These are phyloP conservation scores for Trichoderma pleuroti DNA, from an alignment of 2,329 filamentous ascomycete species.

Conservation along the genomic window DNA sequence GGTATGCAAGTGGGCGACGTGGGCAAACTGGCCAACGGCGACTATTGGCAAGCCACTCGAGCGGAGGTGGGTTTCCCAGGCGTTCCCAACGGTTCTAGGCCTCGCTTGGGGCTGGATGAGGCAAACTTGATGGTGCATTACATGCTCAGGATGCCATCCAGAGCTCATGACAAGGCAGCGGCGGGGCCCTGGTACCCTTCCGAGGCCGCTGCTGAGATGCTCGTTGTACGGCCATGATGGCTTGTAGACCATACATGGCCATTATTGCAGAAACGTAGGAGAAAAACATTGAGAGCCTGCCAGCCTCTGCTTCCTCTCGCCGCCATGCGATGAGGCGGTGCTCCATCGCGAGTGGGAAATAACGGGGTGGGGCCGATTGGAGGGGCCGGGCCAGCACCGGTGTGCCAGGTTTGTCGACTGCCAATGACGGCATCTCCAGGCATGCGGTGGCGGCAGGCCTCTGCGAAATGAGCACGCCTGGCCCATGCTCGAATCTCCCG, in stretches of 20 bases:
- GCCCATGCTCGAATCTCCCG: neutral
- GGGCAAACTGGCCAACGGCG: neutral
- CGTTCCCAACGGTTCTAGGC: neutral
- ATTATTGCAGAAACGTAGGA: neutral
- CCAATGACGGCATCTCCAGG: neutral
- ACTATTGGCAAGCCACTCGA: neutral
- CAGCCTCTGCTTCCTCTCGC: neutral
- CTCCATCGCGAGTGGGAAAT: neutral
- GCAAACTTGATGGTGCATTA: neutral
- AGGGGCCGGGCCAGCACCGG: constrained; percentile 2
- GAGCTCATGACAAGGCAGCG: neutral
- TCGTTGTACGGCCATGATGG: neutral
- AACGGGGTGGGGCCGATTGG: neutral
- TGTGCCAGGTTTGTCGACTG: neutral
- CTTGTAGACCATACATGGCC: neutral
- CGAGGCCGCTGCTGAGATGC: neutral
- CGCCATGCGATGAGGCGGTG: neutral
- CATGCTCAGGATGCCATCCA: neutral
- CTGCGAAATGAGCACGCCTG: neutral
- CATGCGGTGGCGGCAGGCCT: neutral
- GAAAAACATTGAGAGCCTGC: neutral
- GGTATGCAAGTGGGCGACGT: neutral
- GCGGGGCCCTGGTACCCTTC: neutral
- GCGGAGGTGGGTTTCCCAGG: neutral
- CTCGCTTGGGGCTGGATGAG: neutral